Percentiles rank a stretch among this genome's conserved stretches.
Conservation (phyloP, 176 grass and related monocot genomes). For the Avena sativa region DNA sequence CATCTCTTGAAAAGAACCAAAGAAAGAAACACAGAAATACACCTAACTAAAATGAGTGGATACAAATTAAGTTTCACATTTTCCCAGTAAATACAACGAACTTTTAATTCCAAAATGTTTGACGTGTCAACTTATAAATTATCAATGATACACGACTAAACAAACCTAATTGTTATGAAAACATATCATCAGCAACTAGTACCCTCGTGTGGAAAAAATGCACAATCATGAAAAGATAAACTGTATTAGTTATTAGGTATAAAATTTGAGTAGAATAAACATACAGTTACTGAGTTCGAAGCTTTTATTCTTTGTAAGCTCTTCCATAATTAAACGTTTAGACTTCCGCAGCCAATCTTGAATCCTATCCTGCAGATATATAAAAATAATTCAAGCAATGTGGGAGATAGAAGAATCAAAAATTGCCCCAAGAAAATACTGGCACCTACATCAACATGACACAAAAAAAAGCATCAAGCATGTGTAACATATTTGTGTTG, state of each 20-base stretch:
- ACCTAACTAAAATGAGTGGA: constrained; percentile 1
- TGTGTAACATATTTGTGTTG: background rate
- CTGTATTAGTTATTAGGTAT: background rate
- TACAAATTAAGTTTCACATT: background rate
- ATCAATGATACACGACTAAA: background rate
- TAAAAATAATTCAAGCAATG: constrained; percentile 28
- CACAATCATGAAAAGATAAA: background rate
- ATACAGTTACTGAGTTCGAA: constrained; percentile 66
- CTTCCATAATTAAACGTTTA: constrained; percentile 73
- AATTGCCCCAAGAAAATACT: constrained; percentile 13
- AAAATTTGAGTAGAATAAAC: constrained; percentile 43
- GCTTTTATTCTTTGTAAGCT: constrained; percentile 74
- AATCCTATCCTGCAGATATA: constrained; percentile 77
- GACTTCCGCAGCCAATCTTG: constrained; percentile 80
- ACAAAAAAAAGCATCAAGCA: constrained; percentile 3
- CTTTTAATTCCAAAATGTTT: constrained; percentile 7
- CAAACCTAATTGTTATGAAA: background rate
- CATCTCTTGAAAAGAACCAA: constrained; percentile 15
- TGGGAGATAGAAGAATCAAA: background rate
- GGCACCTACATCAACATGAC: constrained; percentile 16
- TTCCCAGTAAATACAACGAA: constrained; percentile 20
- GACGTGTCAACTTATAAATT: constrained; percentile 12
- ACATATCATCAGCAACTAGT: background rate
- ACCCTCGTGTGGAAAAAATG: background rate
- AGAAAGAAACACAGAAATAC: constrained; percentile 5